Evolutionary conservation across 208 protist genomes (phyloP).

Genomic region (Phytomonas serpens): DNA sequence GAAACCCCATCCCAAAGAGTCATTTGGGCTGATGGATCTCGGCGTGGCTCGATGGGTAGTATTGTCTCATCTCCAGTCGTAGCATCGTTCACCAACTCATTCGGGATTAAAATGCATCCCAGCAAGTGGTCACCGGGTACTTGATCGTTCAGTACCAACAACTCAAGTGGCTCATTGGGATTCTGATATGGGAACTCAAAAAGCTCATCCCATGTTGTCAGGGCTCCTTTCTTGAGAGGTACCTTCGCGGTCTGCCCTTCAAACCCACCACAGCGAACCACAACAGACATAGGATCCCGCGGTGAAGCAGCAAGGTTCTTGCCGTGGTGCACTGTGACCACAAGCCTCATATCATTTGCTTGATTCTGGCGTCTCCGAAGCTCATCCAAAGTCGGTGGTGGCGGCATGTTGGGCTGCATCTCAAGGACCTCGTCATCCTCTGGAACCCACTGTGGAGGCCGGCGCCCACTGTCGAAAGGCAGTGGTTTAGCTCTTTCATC

Average conservation of each 20-base stretch:
- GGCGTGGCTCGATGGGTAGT: constrained; percentile 58
- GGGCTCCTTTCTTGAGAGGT: constrained; percentile 45
- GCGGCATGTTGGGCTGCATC: constrained; percentile 35
- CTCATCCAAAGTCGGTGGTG: constrained; percentile 62
- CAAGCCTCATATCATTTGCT: constrained; percentile 35
- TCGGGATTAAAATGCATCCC: constrained; percentile 65
- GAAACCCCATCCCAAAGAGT: constrained; percentile 19
- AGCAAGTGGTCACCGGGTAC: constrained; percentile 46
- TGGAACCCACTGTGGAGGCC: constrained; percentile 30
- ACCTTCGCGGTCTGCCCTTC: constrained; percentile 83
- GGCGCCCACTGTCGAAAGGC: constrained; percentile 20
- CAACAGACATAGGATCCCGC: constrained; percentile 61
- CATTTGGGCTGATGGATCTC: constrained; percentile 51
- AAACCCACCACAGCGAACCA: constrained; percentile 83
- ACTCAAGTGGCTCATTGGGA: constrained; percentile 63
- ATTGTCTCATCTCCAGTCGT: constrained; percentile 64
- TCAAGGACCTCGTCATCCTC: constrained; percentile 35
- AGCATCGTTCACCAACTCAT: constrained; percentile 52
- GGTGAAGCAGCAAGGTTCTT: constrained; percentile 51
- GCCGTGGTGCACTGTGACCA: constrained; percentile 85
- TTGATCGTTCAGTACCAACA: constrained; percentile 74
- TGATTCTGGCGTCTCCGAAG: constrained; percentile 37
- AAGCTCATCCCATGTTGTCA: constrained; percentile 81
- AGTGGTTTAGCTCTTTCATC: constrained; percentile 76
- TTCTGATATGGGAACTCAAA: constrained; percentile 87